Conservation (phyloP, 1,139 yeast species). For the Geotrichum klebahnii region DNA sequence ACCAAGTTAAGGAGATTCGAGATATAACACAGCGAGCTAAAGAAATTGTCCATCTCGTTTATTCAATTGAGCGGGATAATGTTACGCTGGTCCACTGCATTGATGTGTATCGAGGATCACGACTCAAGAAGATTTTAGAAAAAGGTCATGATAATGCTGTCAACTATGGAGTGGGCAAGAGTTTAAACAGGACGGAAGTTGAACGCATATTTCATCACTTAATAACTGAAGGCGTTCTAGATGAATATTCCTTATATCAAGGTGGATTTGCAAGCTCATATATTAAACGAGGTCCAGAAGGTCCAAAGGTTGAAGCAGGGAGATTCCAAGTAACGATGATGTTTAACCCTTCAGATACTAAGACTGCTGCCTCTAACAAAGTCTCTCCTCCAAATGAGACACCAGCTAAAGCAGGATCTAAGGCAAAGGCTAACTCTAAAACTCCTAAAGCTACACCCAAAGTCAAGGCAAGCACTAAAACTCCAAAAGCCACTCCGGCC, state of each 20-base stretch:
- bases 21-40: constrained; percentile 70
- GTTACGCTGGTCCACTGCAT: constrained; percentile 80
- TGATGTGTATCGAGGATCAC: constrained; percentile 77
- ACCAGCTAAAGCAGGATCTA: neutral
- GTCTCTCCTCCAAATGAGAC: neutral
- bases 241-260: constrained; percentile 66
- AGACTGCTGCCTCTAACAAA: neutral
- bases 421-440: no score
- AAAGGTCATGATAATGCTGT: constrained; percentile 59
- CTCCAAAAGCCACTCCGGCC: constrained; percentile 1
- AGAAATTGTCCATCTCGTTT: constrained; percentile 57
- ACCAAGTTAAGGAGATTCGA: constrained; percentile 46
- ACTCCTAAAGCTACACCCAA: no score
- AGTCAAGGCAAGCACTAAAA: neutral
- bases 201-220: constrained; percentile 80
- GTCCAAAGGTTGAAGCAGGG: constrained; percentile 47
- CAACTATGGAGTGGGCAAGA: constrained; percentile 68
- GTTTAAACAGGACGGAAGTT: constrained; percentile 58
- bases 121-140: constrained; percentile 54
- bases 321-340: constrained; percentile 47
- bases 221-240: constrained; percentile 61
- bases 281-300: constrained; percentile 55
- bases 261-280: constrained; percentile 83
- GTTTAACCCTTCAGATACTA: constrained; percentile 32
- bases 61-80: constrained; percentile 50